Conservation (phyloP, 2,329 filamentous ascomycete species). For the Neurospora sp. region DNA sequence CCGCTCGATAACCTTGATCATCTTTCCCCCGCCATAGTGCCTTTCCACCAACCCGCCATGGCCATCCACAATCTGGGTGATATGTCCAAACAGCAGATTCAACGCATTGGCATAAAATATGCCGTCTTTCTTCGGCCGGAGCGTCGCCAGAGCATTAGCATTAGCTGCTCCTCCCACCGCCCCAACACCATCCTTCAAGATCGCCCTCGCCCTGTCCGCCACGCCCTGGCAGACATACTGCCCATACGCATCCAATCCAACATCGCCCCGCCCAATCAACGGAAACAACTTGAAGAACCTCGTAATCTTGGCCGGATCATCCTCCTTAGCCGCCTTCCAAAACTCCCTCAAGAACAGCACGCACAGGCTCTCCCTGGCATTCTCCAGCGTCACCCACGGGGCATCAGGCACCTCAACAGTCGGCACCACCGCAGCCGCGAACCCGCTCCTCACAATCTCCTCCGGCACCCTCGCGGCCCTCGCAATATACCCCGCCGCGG, state of each 20-base stretch:
- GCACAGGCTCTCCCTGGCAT: constrained; percentile 81
- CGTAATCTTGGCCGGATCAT: constrained; percentile 83
- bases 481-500: constrained; percentile 80
- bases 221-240: constrained; percentile 94
- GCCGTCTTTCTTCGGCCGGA: constrained; percentile 49
- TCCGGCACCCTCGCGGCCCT: constrained; percentile 73
- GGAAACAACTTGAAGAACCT: constrained; percentile 98
- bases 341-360: constrained; percentile 89
- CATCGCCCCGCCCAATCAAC: constrained; percentile 78
- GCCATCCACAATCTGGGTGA: constrained; percentile 89
- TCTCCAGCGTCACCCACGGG: constrained; percentile 76
- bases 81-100: constrained; percentile 92
- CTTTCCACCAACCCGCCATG: constrained; percentile 86
- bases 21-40: constrained; percentile 87
- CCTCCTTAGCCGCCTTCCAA: constrained; percentile 77
- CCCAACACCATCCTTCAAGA: constrained; percentile 60
- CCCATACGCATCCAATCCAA: constrained; percentile 89
- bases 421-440: constrained; percentile 86
- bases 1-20: constrained; percentile 87
- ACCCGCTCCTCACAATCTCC: constrained; percentile 70
- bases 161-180: constrained; percentile 32
- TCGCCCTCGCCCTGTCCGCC: constrained; percentile 69
- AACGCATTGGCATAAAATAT: constrained; percentile 89
- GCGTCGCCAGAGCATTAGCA: not conserved
- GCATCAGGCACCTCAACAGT: constrained; percentile 92